Percentiles rank a stretch among this genome's conserved stretches.
Evolutionary conservation across 345 rosid genomes (phyloP).

Genomic region (Bruguiera sexangula): DNA sequence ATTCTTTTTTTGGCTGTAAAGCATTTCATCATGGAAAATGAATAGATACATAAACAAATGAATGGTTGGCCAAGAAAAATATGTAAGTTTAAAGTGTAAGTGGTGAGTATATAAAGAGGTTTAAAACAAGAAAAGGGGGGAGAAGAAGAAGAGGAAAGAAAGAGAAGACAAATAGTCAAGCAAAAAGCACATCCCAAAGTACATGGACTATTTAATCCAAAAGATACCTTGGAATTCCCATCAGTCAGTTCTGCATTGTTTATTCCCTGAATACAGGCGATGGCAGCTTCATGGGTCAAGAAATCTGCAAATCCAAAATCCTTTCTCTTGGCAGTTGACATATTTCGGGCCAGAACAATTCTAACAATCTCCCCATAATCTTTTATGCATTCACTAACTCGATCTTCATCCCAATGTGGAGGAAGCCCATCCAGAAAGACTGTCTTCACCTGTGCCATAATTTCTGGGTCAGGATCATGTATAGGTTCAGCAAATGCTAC

Average conservation of each 20-base stretch:
- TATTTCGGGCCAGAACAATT: conserved; percentile 53
- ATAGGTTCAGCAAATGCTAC: conserved; percentile 69
- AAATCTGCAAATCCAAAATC: conserved; percentile 64
- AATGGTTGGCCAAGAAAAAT: no score
- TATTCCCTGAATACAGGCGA: conserved; percentile 49
- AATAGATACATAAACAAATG: no score
- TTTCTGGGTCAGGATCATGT: conserved; percentile 60
- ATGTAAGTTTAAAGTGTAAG: no score
- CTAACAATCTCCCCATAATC: conserved; percentile 45
- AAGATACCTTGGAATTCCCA: conserved; percentile 44
- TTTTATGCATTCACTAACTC: conserved; percentile 38
- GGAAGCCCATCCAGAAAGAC: conserved; percentile 66
- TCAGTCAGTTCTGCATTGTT: conserved; percentile 37
- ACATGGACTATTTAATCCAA: conserved; percentile 10
- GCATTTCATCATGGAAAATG: no score
- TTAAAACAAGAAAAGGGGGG: not conserved
- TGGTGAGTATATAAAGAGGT: no score
- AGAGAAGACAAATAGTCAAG: not conserved
- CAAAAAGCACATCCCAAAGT: not conserved
- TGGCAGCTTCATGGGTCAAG: conserved; percentile 53
- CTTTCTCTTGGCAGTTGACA: conserved; percentile 62
- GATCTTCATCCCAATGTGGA: conserved; percentile 58
- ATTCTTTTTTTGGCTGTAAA: no score
- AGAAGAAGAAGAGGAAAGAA: not conserved
- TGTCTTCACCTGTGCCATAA: conserved; percentile 64